Conservation (phyloP, 805 yeast genomes). For the Scheffersomyces lignosus region DNA sequence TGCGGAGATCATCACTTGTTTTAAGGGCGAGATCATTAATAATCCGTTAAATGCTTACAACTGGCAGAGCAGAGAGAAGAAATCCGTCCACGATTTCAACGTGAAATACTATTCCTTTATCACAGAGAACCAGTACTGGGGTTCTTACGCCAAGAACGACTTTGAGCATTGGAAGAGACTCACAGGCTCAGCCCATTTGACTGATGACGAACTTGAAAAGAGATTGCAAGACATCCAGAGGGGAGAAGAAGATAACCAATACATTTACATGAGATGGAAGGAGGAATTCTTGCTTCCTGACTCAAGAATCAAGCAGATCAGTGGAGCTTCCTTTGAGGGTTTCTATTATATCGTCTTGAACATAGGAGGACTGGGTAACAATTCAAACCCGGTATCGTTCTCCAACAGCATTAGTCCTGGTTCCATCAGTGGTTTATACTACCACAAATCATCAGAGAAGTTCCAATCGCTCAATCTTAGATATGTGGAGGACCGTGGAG, state of each 20-base stretch:
- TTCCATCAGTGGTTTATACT: conserved; percentile 75
- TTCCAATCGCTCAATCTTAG: conserved; percentile 73
- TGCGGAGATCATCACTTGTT: conserved; percentile 68
- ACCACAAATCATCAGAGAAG: conserved; percentile 75
- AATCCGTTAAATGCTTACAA: conserved; percentile 31
- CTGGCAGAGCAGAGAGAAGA: conserved; percentile 16
- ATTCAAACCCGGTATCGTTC: conserved; percentile 1
- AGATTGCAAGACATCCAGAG: conserved; percentile 30
- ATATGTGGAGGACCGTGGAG: conserved; percentile 51
- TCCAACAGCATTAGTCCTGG: conserved; percentile 49
- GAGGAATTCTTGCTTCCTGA: conserved; percentile 86
- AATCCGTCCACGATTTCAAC: conserved; percentile 8
- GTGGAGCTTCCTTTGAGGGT: conserved; percentile 87
- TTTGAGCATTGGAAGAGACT: conserved; percentile 54
- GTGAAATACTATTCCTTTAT: conserved; percentile 47
- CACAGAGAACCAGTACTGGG: conserved; percentile 62
- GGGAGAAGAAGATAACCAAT: conserved; percentile 29
- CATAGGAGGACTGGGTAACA: conserved; percentile 39
- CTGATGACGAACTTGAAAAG: conserved; percentile 30
- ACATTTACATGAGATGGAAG: conserved; percentile 91
- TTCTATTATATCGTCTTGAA: conserved; percentile 86
- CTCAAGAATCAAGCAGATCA: conserved; percentile 56
- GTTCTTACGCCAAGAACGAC: conserved; percentile 40
- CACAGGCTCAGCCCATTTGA: conserved; percentile 49
- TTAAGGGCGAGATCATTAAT: conserved; percentile 70